These are phyloP conservation scores for Rugonectria rugulosa DNA, from an alignment of 2,329 filamentous ascomycete genomes.

Conservation along the genomic window DNA sequence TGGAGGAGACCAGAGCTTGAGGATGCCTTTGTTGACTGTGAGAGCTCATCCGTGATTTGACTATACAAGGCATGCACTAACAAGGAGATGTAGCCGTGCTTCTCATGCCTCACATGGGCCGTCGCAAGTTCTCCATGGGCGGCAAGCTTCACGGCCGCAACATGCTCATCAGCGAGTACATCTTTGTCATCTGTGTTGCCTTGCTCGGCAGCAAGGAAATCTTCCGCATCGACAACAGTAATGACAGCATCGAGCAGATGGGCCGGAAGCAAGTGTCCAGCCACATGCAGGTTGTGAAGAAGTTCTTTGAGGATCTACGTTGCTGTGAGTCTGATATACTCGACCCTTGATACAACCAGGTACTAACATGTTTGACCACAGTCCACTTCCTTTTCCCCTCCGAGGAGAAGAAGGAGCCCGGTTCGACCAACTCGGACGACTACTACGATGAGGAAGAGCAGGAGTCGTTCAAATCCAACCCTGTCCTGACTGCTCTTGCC, in stretches of 20 bases:
- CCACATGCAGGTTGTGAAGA: conserved; percentile 75
- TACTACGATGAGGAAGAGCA: conserved; percentile 53
- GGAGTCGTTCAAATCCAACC: conserved; percentile 69
- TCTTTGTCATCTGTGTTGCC: conserved; percentile 55
- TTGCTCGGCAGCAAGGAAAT: conserved; percentile 52
- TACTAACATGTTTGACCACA: conserved; percentile 39
- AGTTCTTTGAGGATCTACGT: conserved; percentile 68
- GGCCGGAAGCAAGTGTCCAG: conserved; percentile 73
- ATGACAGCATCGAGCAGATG: conserved; percentile 55
- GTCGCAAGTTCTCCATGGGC: conserved; percentile 71
- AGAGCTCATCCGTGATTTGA: conserved; percentile 31
- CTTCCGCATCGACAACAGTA: conserved; percentile 53
- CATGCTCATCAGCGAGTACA: conserved; percentile 74
- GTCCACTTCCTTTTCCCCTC: conserved; percentile 69
- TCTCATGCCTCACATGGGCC: conserved; percentile 71
- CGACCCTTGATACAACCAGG: not conserved
- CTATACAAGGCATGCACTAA: conserved; percentile 27
- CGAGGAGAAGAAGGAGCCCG: conserved; percentile 62
- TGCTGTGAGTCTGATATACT: conserved; percentile 61
- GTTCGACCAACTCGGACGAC: conserved; percentile 69
- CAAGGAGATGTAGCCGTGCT: conserved; percentile 61
- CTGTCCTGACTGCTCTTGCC: conserved; percentile 67
- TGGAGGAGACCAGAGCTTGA: conserved; percentile 63
- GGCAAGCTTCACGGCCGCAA: conserved; percentile 72
- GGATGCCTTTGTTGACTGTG: conserved; percentile 73